phyloP scores from a whole-genome alignment of 2,329 filamentous ascomycete species.

The Tolypocladium pustulatum region DNA sequence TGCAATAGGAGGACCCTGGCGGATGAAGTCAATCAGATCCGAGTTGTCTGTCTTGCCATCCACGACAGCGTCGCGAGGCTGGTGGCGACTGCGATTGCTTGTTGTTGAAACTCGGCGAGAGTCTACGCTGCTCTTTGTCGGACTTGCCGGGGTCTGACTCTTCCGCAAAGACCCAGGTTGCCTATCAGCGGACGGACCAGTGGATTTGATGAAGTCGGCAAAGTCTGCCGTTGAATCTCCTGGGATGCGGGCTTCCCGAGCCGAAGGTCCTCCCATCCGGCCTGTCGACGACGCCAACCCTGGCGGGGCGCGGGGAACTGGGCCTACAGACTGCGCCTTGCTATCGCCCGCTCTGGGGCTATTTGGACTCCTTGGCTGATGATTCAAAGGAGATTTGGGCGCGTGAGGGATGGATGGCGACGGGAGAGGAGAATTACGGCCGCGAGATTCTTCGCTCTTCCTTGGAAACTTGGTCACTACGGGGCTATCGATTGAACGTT shows the following conservation, averaged over 20 bases:
- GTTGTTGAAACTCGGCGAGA: conserved; percentile 26
- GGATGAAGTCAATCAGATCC: conserved; percentile 92
- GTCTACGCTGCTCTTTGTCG: conserved; percentile 26
- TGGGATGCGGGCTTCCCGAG: conserved; percentile 64
- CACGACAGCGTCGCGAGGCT: conserved; percentile 61
- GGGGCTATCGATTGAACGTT: conserved; percentile 31
- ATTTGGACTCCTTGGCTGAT: conserved; percentile 2
- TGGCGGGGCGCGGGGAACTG: conserved; percentile 12
- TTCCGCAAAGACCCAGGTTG: conserved; percentile 24
- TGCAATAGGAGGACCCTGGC: conserved; percentile 63
- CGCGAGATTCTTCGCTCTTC: conserved; percentile 36
- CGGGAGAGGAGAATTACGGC: conserved; percentile 33
- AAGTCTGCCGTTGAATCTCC: conserved; percentile 70
- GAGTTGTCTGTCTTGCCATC: conserved; percentile 58
- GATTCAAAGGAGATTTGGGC: conserved; percentile 16
- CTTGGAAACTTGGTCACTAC: conserved; percentile 28
- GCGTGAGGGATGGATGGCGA: conserved; percentile 31
- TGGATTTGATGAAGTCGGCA: conserved; percentile 81
- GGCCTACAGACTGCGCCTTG: conserved; percentile 8
- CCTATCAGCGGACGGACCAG: conserved; percentile 52
- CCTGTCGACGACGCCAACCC: conserved; percentile 10
- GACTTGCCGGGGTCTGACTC: conserved; percentile 16
- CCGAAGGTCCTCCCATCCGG: conserved; percentile 19
- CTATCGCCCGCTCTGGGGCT: conserved; percentile 2
- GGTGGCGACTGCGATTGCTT: conserved; percentile 42